These are phyloP conservation scores for Neopestalotiopsis rosae DNA, from an alignment of 2,329 filamentous ascomycete species.

Conservation along the genomic window DNA sequence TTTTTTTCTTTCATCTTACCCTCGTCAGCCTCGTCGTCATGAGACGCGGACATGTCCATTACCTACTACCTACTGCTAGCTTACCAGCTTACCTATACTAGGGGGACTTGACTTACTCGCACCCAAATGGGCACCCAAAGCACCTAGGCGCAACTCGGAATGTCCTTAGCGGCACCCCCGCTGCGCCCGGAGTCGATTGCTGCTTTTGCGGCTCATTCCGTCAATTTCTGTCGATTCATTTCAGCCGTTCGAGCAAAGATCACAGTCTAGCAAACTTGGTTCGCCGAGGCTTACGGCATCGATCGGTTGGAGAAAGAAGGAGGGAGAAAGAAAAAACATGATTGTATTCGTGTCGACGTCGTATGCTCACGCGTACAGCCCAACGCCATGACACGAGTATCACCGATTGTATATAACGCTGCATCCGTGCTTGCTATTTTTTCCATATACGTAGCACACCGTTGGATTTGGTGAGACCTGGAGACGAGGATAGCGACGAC, in stretches of 20 bases:
- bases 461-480: not conserved
- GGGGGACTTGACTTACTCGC: not conserved
- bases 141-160: not conserved
- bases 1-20: too few relatives aligned
- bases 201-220: constrained; percentile 15
- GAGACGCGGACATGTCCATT: too few relatives aligned
- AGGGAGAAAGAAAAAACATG: not conserved
- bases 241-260: not conserved
- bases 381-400: not conserved
- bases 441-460: not conserved
- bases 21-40: too few relatives aligned
- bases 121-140: too few relatives aligned
- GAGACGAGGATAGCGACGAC: not conserved
- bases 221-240: not conserved
- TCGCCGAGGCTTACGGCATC: not conserved
- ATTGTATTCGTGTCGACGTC: not conserved
- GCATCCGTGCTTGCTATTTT: not conserved
- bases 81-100: too few relatives aligned
- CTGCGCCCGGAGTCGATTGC: constrained; percentile 14
- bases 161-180: constrained; percentile 17
- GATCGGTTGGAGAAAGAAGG: not conserved
- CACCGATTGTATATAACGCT: not conserved
- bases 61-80: too few relatives aligned
- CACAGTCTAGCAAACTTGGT: not conserved
- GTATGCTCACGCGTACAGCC: not conserved